Base-by-base conservation (phyloP, 306 rosid species). In the Casuarina glauca region DNA sequence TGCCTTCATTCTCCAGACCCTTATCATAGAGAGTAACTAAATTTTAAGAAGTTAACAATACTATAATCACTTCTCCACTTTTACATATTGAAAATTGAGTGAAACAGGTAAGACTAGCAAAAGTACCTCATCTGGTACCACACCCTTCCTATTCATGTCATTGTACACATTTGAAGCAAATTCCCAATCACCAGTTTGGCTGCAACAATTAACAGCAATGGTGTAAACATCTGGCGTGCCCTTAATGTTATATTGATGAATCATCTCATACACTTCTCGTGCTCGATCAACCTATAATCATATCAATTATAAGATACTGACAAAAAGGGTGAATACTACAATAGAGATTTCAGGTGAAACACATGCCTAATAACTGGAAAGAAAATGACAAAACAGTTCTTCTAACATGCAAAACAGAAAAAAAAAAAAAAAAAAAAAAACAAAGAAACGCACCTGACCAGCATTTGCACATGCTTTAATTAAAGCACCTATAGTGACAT, bases 171-270 rank as follows among this genome's bases (percentile, higher is more conserved):
- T 80, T 52, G 79, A 46, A 16, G 96, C 96, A 77, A 89, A 95
- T 43, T 91, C 96, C 98, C 97, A 95, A 72, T 95, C 97, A 69
- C 97, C 93, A 63, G 92, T 88, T 78, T 90, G 89, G 84, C 98
- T 85, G 83, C 96, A 91, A 85, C 92, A 89, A 84, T 86, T 92
- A 60, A 95, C 76, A 69, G 97, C 98, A 79, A 95, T 95, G 43
- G 98, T 95, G 88, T 95, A 95, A 81, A 95, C 97, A 87, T 95
- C 98, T 68, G 97, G 93, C 51, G 90, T 84, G 45, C 97, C 98
- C 86, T 84, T 92, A 70, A 95, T 82, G 41, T 83, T 86, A 84
- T 86, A 88, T 72, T 88, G 74, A 43, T 95, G 89, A 67, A 95
- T 73, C 97, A 89, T 76, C 88, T 87, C 78, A 84, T 95, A 95